Evolutionary conservation across 495 filamentous ascomycete species (phyloP).

Genomic region (Chlorociboria aeruginascens): DNA sequence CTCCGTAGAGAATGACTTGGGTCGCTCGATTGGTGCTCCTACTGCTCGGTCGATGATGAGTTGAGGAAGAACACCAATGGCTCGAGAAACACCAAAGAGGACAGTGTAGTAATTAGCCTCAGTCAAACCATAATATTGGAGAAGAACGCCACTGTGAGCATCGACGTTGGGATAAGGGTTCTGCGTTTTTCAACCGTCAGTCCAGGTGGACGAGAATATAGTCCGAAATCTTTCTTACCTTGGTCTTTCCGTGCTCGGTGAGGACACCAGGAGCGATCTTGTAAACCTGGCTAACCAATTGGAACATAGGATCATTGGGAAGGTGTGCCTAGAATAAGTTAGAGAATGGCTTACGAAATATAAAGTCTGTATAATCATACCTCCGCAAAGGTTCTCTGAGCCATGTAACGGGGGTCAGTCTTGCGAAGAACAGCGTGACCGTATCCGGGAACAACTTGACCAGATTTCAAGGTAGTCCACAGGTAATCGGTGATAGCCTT

Average conservation of each 20-base stretch:
- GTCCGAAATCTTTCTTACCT: slow-evolving; percentile 25
- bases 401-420: slow-evolving; percentile 96
- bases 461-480: slow-evolving; percentile 90
- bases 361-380: slow-evolving; percentile 24
- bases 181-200: slow-evolving; percentile 25
- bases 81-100: slow-evolving; percentile 95
- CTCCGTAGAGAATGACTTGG: slow-evolving; percentile 95
- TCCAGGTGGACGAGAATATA: not conserved
- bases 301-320: slow-evolving; percentile 92
- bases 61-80: slow-evolving; percentile 95
- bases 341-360: not conserved
- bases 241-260: slow-evolving; percentile 99
- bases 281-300: slow-evolving; percentile 98
- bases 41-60: slow-evolving; percentile 98
- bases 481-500: slow-evolving; percentile 94
- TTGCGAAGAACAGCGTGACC: slow-evolving; percentile 98
- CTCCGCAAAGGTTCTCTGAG: slow-evolving; percentile 91
- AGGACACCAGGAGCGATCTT: slow-evolving; percentile 97
- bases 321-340: not conserved
- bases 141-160: slow-evolving; percentile 89
- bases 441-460: slow-evolving; percentile 94
- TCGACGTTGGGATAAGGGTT: slow-evolving; percentile 67
- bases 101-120: slow-evolving; percentile 99
- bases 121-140: slow-evolving; percentile 97
- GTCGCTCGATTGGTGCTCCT: slow-evolving; percentile 71